These are phyloP conservation scores for Populus hybrid DNA, from an alignment of 441 rosid genomes.

Conservation along the genomic window DNA sequence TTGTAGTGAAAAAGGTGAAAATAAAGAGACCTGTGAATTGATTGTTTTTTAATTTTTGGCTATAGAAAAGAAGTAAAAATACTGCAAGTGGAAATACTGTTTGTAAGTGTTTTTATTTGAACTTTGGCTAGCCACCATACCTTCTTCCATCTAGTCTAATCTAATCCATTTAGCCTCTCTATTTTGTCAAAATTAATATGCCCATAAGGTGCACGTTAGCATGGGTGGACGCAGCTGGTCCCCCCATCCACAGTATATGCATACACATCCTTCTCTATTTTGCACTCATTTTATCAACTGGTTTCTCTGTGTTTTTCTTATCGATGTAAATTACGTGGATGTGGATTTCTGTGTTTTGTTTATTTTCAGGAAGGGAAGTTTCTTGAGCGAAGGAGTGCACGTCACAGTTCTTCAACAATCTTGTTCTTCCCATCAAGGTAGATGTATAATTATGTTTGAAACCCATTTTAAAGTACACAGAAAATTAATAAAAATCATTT, in stretches of 20 bases:
- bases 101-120: conserved; percentile 19
- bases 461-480: background rate
- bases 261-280: conserved; percentile 6
- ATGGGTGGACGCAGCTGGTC: conserved; percentile 55
- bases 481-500: background rate
- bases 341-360: conserved; percentile 28
- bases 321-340: conserved; percentile 21
- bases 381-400: conserved; percentile 23
- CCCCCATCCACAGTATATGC: conserved; percentile 43
- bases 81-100: conserved; percentile 40
- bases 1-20: conserved; percentile 36
- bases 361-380: conserved; percentile 6
- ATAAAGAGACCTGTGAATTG: conserved; percentile 18
- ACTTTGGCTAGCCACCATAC: conserved; percentile 46
- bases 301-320: conserved; percentile 10
- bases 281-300: conserved; percentile 29
- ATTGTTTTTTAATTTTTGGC: conserved; percentile 14
- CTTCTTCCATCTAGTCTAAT: conserved; percentile 32
- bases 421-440: conserved; percentile 30
- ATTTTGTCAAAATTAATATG: conserved; percentile 25
- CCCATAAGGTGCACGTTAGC: conserved; percentile 76
- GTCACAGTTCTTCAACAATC: conserved; percentile 18
- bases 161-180: conserved; percentile 5
- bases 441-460: background rate
- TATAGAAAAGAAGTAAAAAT: background rate